Percentiles rank a stretch among this genome's conserved stretches.
These are phyloP conservation scores for Cadophora sp. DNA, from an alignment of 2,329 filamentous ascomycete genomes.

Conservation along the genomic window DNA sequence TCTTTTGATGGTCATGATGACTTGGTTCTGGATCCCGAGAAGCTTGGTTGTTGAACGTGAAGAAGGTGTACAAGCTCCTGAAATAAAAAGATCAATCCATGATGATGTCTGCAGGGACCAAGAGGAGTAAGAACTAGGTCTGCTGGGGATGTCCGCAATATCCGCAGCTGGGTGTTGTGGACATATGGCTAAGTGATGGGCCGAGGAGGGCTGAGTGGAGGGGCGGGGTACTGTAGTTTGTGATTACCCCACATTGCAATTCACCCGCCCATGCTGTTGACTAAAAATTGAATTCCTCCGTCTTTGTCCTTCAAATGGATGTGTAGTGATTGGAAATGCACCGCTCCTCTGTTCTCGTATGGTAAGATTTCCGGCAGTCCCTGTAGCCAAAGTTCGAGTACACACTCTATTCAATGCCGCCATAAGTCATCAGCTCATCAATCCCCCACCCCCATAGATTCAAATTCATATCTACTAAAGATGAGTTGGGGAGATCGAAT, in stretches of 20 bases:
- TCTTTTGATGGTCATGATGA: slow-evolving; percentile 30
- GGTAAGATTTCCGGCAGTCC: no score
- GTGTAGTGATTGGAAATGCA: no score
- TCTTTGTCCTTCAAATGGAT: background rate
- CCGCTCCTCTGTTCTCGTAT: background rate
- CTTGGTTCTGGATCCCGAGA: background rate
- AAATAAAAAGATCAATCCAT: background rate
- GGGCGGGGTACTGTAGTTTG: background rate
- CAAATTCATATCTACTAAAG: slow-evolving; percentile 8
- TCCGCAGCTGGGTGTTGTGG: background rate
- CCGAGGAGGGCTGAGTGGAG: background rate
- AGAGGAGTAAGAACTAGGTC: background rate
- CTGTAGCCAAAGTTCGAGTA: no score
- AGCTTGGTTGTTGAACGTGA: no score
- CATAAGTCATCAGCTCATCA: slow-evolving; percentile 21
- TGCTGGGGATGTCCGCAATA: background rate
- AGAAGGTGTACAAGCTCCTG: no score
- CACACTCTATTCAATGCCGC: background rate
- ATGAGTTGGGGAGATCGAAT: slow-evolving; percentile 5
- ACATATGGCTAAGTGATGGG: background rate
- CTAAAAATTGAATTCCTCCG: background rate
- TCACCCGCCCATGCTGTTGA: background rate
- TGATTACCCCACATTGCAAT: background rate
- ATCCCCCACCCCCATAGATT: slow-evolving; percentile 23
- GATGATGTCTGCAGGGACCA: background rate